Base-by-base conservation (phyloP, 2,329 filamentous ascomycete species). In the Penicillium sp. region DNA sequence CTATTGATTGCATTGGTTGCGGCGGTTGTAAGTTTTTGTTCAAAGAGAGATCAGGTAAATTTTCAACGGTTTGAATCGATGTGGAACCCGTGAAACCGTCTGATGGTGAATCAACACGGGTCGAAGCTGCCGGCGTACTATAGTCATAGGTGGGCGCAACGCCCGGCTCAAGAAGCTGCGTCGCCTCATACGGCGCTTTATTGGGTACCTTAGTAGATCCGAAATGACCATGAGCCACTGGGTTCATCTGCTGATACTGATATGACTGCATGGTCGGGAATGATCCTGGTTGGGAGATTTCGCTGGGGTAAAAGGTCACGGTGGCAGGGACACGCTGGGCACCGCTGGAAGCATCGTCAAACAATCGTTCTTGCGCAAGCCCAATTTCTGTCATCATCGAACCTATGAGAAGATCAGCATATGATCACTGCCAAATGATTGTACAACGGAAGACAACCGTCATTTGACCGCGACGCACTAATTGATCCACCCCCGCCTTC, bases 301-400 rank as follows among this genome's bases (percentile, higher is more conserved):
- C 56, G 39, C 56, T 58, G n/a, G 59, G 54, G 50, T 59, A 62
- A 29, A 37, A 45, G 3, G 58, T 57, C 8, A 49, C 56, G 4
- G 61, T 62, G 10, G 57, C 62, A 21, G 61, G 61, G 13, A 62
- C 41, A 52, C 37, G 43, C n/a, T 58, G 53, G 31, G 37, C 60
- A 8, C 51, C 53, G 51, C 55, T 56, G 14, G 66, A 62, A 7
- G 52, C 46, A 5, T 71, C 70, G 46, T 72, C 68, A 14, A 74
- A 61, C 1, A 73, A 62, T 39, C 66, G 64, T 55, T 64, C 62
- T 56, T 74, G 72, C 16, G 72, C 72, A 19, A 68, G 58, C 14
- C 66, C 70, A 27, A 74, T 74, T 41, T 74, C 70, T 5, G 61
- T 69, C 63, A 74, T 73, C 65, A 73, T 70, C 8, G 63, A 59